These are phyloP conservation scores for Drechslerella dactyloides DNA, from an alignment of 2,329 filamentous ascomycete genomes.

Conservation along the genomic window DNA sequence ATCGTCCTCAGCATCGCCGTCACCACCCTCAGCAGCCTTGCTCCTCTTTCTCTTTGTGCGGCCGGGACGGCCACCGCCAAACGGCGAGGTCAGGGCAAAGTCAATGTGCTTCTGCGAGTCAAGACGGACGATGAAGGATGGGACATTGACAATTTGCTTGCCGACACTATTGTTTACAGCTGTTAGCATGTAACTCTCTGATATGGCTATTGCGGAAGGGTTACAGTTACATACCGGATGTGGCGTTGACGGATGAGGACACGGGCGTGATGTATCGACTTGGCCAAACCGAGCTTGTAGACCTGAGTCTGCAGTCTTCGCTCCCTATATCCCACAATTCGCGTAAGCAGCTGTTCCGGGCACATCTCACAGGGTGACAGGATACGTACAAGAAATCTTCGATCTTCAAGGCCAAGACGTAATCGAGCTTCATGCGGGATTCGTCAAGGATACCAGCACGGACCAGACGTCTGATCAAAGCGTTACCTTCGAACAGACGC, in stretches of 20 bases:
- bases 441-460: slow-evolving; percentile 99
- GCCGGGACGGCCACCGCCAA: slow-evolving; percentile 93
- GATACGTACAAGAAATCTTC: slow-evolving; percentile 91
- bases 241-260: slow-evolving; percentile 99
- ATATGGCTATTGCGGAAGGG: slow-evolving; percentile 49
- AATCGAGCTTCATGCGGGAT: slow-evolving; percentile 99
- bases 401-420: slow-evolving; percentile 98
- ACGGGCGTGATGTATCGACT: slow-evolving; percentile 99
- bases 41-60: slow-evolving; percentile 99
- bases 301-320: slow-evolving; percentile 88
- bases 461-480: slow-evolving; percentile 99
- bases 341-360: slow-evolving; percentile 10
- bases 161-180: slow-evolving; percentile 70
- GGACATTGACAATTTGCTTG: slow-evolving; percentile 99
- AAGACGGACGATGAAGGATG: slow-evolving; percentile 98
- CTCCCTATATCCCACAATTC: slow-evolving; percentile 35
- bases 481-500: slow-evolving; percentile 99
- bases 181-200: slow-evolving; percentile 14
- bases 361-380: neutral
- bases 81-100: slow-evolving; percentile 96
- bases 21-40: slow-evolving; percentile 87
- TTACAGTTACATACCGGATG: slow-evolving; percentile 68
- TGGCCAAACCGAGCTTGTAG: slow-evolving; percentile 99
- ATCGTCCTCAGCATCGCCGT: slow-evolving; percentile 81
- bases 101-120: slow-evolving; percentile 99